Evolutionary conservation across 345 rosid species (phyloP).

Genomic region (Murraya koenigii): DNA sequence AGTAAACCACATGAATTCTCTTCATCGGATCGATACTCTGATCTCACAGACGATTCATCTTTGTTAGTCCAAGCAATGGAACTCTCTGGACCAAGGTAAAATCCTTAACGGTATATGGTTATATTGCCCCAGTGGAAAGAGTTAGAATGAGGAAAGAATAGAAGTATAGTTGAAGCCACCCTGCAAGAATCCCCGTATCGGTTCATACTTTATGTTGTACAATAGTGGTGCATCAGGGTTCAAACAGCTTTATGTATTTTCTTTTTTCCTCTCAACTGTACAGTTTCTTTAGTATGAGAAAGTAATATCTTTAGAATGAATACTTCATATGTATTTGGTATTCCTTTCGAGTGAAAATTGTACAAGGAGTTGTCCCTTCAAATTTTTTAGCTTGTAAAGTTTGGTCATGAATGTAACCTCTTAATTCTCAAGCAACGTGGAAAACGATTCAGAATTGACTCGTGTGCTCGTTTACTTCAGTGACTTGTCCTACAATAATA

Average conservation of each 20-base stretch:
- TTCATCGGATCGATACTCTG: conserved; percentile 87
- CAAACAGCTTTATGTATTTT: conserved; percentile 18
- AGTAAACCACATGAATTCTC: conserved; percentile 70
- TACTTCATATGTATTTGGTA: conserved; percentile 13
- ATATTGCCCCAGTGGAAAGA: conserved; percentile 6
- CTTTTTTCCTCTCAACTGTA: conserved; percentile 29
- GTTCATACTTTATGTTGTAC: conserved; percentile 23
- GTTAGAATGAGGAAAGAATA: neutral
- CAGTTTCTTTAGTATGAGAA: conserved; percentile 25
- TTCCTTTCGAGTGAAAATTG: conserved; percentile 9
- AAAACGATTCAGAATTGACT: neutral
- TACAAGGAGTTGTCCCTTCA: neutral
- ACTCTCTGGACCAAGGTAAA: conserved; percentile 96
- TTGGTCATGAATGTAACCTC: neutral
- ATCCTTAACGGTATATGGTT: neutral
- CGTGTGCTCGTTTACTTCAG: neutral
- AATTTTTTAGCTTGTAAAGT: neutral
- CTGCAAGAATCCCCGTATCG: neutral
- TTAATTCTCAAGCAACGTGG: neutral
- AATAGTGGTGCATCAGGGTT: conserved; percentile 23
- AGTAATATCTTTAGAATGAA: conserved; percentile 11
- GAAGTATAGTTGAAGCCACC: conserved; percentile 18
- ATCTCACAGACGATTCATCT: conserved; percentile 93
- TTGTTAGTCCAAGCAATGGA: conserved; percentile 96
- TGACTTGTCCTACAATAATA: no score